phyloP scores from a whole-genome alignment of 2,329 filamentous ascomycete genomes.

The Nigrograna mackinnonii region DNA sequence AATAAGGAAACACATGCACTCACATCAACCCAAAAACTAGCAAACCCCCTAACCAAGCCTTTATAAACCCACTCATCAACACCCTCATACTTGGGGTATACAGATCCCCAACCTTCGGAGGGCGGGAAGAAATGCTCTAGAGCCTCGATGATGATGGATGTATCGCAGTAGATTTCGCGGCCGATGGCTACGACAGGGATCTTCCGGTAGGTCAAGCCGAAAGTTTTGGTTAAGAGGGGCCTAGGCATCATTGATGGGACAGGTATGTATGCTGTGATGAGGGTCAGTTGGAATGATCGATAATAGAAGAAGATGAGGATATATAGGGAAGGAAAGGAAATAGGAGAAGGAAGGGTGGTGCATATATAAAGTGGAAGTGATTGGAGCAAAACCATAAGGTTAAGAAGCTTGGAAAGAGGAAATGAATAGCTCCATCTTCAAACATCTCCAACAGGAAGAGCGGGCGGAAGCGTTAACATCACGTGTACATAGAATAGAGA shows the following conservation, averaged over 20 bases:
- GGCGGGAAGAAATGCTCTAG: constrained; percentile 33
- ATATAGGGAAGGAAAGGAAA: background rate
- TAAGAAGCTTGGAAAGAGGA: too few relatives aligned
- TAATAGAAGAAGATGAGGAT: background rate
- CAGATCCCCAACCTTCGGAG: constrained; percentile 30
- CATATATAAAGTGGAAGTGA: too few relatives aligned
- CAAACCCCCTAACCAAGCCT: constrained; percentile 41
- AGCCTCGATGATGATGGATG: constrained; percentile 36
- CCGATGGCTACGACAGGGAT: constrained; percentile 37
- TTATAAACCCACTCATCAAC: constrained; percentile 37
- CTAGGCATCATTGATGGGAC: constrained; percentile 47
- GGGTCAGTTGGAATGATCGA: background rate
- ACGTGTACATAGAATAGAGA: too few relatives aligned
- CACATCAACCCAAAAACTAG: constrained; percentile 46
- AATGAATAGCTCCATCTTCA: too few relatives aligned
- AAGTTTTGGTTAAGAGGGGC: constrained; percentile 36
- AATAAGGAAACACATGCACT: constrained; percentile 3
- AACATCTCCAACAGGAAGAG: too few relatives aligned
- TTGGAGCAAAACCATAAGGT: too few relatives aligned
- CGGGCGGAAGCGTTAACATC: too few relatives aligned
- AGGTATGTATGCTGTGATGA: constrained; percentile 32
- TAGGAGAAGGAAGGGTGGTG: background rate
- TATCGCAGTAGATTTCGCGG: constrained; percentile 39
- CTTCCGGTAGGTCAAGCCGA: constrained; percentile 44
- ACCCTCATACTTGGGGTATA: constrained; percentile 34